Base-by-base conservation (phyloP, 108 stramenopile species). In the Bacterosira constricta region DNA sequence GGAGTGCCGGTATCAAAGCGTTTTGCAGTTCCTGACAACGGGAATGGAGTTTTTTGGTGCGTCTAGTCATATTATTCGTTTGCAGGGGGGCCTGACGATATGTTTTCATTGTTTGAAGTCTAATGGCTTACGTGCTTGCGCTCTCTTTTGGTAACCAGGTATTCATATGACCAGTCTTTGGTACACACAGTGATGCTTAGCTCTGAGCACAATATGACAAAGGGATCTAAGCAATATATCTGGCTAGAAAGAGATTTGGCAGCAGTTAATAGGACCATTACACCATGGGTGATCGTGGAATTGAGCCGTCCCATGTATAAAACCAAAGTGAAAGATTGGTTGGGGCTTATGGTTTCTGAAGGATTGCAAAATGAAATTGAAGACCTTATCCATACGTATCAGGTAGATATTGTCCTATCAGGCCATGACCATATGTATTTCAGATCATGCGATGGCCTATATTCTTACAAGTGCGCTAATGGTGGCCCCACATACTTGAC, bases 261-360 rank as follows among this genome's bases (percentile, higher is more conserved):
- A 31, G 17, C 31, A 12, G 79, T 90, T 3, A 80, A 96, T 69
- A 71, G 95, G 54, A 63, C 57, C 6, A 31, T 68, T 21, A 90
- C 88, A 25, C 95, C 95, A 17, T 96, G 95, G 95, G 63, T 96
- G 5, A 71, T 96, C 54, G 66, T 96, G 10, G 90, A 92, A 68
- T 60, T 80, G 51, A 92, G 93, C 71, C 76, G 92, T 3, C 92
- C 95, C 17, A 60, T 96, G 75, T 96, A 96, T 63, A 71, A 83
- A 39, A 69, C 77, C 67, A 67, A 49, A 18, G 52, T 56, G 12
- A 44, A 38, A 21, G 52, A 66, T 38, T 71, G 67, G 84, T 61
- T 70, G 10, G 53, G 81, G 42, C 81, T 74, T 47, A 59, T 47
- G 11, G 86, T 92, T 1, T 79, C 75, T 10, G 45, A 75, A 11